Percentiles rank a stretch among this genome's conserved stretches.
phyloP scores from a whole-genome alignment of 176 grass and related monocot species.

The Oryza punctata region DNA sequence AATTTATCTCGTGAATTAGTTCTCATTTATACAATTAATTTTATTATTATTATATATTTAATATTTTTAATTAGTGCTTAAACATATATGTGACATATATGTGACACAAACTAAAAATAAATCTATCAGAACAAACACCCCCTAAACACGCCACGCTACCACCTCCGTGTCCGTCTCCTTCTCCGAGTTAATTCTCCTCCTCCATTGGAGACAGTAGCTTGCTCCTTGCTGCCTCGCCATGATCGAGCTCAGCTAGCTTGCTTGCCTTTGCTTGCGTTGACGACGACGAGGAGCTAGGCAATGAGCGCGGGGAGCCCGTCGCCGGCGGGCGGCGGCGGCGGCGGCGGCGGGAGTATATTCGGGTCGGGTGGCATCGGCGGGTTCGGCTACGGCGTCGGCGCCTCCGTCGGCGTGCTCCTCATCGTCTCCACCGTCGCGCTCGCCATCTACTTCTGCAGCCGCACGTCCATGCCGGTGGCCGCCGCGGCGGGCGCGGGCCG shows the following conservation, averaged over 20 bases:
- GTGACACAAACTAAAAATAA: no score
- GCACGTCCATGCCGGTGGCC: slow-evolving; percentile 18
- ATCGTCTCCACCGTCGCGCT: slow-evolving; percentile 64
- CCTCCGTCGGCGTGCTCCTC: slow-evolving; percentile 74
- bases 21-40: no score
- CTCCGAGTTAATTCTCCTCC: no score
- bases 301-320: slow-evolving; percentile 18
- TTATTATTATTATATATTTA: no score
- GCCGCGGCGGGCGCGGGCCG: not conserved
- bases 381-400: slow-evolving; percentile 67
- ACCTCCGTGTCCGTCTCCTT: not conserved
- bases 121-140: no score
- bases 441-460: slow-evolving; percentile 71
- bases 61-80: no score
- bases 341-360: slow-evolving; percentile 26
- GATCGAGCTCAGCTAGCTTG: slow-evolving; percentile 4
- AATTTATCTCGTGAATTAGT: no score
- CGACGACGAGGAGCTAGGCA: not conserved
- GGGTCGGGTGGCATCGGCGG: slow-evolving; percentile 46
- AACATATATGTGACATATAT: no score
- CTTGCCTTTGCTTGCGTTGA: not conserved
- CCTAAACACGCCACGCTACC: slow-evolving; percentile 18
- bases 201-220: not conserved
- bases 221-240: not conserved
- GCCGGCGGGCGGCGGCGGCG: not conserved